Conservation (phyloP, 176 grass and related monocot genomes). For the Cenchrus purpureus region DNA sequence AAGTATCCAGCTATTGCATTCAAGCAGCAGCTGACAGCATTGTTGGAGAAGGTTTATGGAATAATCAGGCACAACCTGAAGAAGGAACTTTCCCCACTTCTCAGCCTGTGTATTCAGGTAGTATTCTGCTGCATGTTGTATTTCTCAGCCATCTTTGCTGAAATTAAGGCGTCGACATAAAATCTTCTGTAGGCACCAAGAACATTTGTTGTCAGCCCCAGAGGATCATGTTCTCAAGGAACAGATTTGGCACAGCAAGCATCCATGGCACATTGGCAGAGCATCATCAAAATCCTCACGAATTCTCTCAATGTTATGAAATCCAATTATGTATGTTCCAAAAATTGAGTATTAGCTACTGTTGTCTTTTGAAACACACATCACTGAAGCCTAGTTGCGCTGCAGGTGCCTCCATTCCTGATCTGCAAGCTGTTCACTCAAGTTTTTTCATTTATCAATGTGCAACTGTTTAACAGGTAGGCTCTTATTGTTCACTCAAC, state of each 20-base stretch:
- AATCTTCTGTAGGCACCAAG: conserved; percentile 48
- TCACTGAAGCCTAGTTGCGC: background rate
- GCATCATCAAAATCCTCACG: conserved; percentile 65
- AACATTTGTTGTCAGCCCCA: conserved; percentile 57
- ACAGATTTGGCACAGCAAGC: conserved; percentile 54
- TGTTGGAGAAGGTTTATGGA: conserved; percentile 80
- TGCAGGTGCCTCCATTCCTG: conserved; percentile 59
- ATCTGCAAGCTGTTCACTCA: conserved; percentile 68
- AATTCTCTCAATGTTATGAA: conserved; percentile 54
- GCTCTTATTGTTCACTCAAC: background rate
- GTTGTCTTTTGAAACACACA: background rate
- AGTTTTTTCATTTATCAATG: conserved; percentile 78
- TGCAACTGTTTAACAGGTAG: conserved; percentile 81
- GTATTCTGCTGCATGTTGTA: background rate
- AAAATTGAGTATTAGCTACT: background rate
- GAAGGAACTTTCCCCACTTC: conserved; percentile 70
- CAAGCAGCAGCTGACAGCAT: conserved; percentile 71
- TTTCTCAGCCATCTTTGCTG: background rate
- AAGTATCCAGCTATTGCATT: conserved; percentile 76
- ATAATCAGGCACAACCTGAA: conserved; percentile 71
- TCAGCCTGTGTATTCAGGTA: conserved; percentile 75
- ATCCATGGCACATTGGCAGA: conserved; percentile 68
- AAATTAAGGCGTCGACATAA: background rate
- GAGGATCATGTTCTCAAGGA: conserved; percentile 54
- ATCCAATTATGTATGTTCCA: conserved; percentile 53